Percentiles rank a stretch among this genome's conserved stretches.
Evolutionary conservation across 257 asterid genomes (phyloP).

Genomic region (Ilex aquifolium): DNA sequence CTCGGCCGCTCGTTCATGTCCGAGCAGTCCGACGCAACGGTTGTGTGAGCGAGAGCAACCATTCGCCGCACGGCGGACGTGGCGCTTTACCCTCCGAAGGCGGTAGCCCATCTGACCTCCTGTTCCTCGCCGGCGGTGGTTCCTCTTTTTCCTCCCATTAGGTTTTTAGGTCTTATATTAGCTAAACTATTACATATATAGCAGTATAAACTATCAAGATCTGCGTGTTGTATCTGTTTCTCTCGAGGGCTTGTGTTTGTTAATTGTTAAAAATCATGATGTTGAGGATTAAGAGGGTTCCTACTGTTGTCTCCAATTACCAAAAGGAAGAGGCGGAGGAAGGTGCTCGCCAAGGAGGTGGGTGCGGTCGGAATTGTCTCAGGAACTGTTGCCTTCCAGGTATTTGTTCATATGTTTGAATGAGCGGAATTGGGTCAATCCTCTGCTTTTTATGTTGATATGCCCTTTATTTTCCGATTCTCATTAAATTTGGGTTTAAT

Average conservation of each 20-base stretch:
- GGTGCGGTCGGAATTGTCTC: slow-evolving; percentile 23
- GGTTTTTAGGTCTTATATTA: slow-evolving; percentile 10
- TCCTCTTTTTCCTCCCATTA: not conserved
- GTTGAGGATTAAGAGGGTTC: slow-evolving; percentile 23
- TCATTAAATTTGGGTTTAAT: slow-evolving; percentile 6
- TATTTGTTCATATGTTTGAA: slow-evolving; percentile 6
- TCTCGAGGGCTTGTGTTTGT: not conserved
- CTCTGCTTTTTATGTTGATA: not conserved
- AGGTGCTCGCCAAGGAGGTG: slow-evolving; percentile 3
- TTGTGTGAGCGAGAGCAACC: slow-evolving; percentile 60
- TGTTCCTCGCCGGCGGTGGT: slow-evolving; percentile 99
- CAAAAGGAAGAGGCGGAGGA: slow-evolving; percentile 21
- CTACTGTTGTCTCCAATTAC: slow-evolving; percentile 19
- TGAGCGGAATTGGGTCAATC: too few species aligned
- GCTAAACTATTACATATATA: not conserved
- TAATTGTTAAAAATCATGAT: not conserved
- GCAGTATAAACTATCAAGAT: not conserved
- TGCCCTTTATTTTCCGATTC: not conserved
- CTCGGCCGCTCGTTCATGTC: slow-evolving; percentile 51
- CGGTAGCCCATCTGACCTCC: slow-evolving; percentile 97
- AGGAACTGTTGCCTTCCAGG: slow-evolving; percentile 28
- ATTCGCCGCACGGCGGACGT: slow-evolving; percentile 99
- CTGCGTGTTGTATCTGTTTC: not conserved
- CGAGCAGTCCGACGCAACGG: slow-evolving; percentile 69
- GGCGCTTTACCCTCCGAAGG: slow-evolving; percentile 98